Percentiles rank a stretch among this genome's conserved stretches.
Conservation (phyloP, 2,329 filamentous ascomycete genomes). For the Lasiodiplodia sp. region DNA sequence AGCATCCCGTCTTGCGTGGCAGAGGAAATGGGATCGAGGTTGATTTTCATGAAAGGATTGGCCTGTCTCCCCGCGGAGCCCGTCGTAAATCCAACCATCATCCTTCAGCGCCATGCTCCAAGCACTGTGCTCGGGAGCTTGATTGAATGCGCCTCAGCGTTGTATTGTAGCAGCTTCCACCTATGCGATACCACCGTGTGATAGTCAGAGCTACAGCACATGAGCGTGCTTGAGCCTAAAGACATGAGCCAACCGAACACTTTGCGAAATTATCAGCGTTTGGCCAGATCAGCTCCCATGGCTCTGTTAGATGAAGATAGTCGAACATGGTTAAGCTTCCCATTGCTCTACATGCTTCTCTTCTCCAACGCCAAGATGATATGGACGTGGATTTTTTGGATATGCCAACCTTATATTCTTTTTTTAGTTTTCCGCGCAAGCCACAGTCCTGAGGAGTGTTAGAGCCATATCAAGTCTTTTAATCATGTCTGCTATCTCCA, state of each 20-base stretch:
- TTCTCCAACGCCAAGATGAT: not conserved
- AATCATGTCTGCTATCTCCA: not conserved
- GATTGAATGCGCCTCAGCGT: not conserved
- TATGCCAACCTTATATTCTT: not conserved
- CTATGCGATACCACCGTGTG: no score
- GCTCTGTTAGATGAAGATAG: not conserved
- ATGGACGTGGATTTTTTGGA: not conserved
- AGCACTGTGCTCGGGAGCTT: not conserved
- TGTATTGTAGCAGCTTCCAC: no score
- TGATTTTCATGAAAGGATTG: not conserved
- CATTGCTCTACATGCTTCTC: not conserved
- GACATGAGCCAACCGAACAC: not conserved
- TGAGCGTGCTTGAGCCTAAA: not conserved
- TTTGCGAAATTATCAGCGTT: not conserved
- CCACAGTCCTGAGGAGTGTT: not conserved
- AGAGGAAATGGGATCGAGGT: not conserved
- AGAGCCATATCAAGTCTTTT: constrained; percentile 3
- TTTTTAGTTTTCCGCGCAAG: not conserved
- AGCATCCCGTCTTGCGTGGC: not conserved
- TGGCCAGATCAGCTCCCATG: not conserved
- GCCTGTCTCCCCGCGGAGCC: not conserved
- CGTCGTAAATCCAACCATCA: not conserved
- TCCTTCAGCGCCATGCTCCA: not conserved
- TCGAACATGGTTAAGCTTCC: not conserved
- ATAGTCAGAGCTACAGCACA: no score